Evolutionary conservation across 257 asterid genomes (phyloP).

Genomic region (Solanum tacnaense): DNA sequence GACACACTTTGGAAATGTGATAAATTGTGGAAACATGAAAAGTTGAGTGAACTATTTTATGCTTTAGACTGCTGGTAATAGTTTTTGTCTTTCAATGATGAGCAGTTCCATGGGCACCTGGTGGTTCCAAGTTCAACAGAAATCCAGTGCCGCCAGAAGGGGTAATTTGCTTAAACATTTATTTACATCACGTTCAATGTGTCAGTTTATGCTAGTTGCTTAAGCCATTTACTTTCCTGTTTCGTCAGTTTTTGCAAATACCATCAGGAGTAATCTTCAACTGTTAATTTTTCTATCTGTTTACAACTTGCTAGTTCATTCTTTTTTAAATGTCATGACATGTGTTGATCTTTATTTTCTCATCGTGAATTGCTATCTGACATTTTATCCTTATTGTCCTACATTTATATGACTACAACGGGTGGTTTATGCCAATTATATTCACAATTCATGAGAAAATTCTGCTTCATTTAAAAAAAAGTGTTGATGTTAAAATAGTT

Average conservation of each 20-base stretch:
- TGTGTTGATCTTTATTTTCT: not conserved
- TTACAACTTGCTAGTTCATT: not conserved
- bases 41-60: not conserved
- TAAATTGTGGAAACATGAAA: not conserved
- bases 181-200: not conserved
- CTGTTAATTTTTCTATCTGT: not conserved
- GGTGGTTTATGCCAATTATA: not conserved
- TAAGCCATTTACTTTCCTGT: not conserved
- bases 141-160: slow-evolving; percentile 89
- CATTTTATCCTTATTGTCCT: not conserved
- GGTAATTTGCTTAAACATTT: slow-evolving; percentile 36
- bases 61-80: not conserved
- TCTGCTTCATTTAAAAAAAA: not conserved
- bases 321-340: not conserved
- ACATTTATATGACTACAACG: not conserved
- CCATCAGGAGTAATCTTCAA: not conserved
- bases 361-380: not conserved
- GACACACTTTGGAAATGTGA: not conserved
- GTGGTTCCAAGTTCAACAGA: slow-evolving; percentile 88
- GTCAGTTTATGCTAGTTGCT: not conserved
- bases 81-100: slow-evolving; percentile 2
- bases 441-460: not conserved
- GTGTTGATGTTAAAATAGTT: not conserved
- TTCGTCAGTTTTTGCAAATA: not conserved
- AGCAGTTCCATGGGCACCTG: slow-evolving; percentile 99